Evolutionary conservation across 1,284 basidiomycete genomes (phyloP).

Genomic region (Microbotryum scabiosae): DNA sequence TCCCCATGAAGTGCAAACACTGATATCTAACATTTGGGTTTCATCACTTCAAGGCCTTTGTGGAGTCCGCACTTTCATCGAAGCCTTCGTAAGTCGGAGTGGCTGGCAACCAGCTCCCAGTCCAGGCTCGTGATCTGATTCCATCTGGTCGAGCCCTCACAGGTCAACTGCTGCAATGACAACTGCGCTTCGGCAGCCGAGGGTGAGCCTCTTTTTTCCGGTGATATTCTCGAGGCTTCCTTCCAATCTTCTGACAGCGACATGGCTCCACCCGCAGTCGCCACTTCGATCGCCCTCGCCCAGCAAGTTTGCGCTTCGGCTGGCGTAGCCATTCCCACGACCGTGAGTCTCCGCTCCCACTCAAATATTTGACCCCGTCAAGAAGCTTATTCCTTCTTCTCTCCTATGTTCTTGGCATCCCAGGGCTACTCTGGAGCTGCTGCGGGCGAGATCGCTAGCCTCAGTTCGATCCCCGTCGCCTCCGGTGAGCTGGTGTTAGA

Average conservation of each 20-base stretch:
- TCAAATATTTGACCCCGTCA: no score
- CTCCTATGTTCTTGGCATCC: no score
- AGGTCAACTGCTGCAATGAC: background rate
- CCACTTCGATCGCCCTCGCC: constrained; percentile 9
- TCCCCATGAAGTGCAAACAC: background rate
- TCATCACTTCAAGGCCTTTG: constrained; percentile 12
- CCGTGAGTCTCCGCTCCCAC: no score
- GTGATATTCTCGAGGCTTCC: no score
- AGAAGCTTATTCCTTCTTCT: no score
- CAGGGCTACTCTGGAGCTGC: no score
- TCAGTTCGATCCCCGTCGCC: no score
- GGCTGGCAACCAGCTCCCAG: no score
- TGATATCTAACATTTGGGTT: background rate
- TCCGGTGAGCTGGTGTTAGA: no score
- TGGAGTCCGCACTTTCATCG: constrained; percentile 3
- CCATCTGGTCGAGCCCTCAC: no score
- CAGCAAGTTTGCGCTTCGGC: constrained; percentile 20
- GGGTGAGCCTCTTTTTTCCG: background rate
- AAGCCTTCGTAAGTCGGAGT: constrained; percentile 3
- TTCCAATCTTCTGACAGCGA: background rate
- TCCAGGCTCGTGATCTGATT: no score
- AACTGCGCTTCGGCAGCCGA: constrained; percentile 8
- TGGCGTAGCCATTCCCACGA: constrained; percentile 4
- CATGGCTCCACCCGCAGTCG: constrained; percentile 6
- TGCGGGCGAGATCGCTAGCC: no score